A percentile compares a stretch with the other conserved stretches of the same genome.
phyloP scores from a whole-genome alignment of 306 rosid species.

The Quercus rubra region DNA sequence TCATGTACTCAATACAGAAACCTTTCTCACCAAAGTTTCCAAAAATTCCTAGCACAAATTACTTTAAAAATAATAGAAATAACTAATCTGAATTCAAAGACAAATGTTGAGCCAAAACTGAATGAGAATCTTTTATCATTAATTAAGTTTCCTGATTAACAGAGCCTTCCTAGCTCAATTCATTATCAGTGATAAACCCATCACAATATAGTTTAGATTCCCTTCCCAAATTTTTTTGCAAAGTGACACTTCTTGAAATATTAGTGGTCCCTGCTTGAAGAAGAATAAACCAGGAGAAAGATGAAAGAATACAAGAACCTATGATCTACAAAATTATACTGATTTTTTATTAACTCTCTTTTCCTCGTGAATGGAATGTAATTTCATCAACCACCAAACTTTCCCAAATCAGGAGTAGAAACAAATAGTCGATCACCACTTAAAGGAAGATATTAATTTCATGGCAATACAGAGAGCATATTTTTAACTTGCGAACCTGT shows the following conservation, averaged over 20 bases:
- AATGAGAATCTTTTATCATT: neutral
- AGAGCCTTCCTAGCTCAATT: neutral
- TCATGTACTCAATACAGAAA: neutral
- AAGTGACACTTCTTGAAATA: neutral
- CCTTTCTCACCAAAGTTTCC: neutral
- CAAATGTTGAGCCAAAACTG: neutral
- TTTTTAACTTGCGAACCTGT: constrained; percentile 51
- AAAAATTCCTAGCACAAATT: neutral
- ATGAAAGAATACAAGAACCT: too few species aligned
- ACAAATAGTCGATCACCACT: neutral
- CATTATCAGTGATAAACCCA: neutral
- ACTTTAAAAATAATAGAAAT: neutral
- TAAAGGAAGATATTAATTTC: neutral
- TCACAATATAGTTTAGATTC: neutral
- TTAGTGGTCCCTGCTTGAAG: neutral
- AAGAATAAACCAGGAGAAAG: neutral
- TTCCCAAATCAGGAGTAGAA: neutral
- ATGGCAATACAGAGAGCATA: constrained; percentile 5
- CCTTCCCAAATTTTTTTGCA: neutral
- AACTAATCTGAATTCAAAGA: neutral
- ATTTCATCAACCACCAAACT: neutral
- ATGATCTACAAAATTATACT: neutral
- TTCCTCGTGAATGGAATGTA: neutral
- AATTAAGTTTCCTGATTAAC: neutral
- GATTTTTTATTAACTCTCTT: neutral